Conservation (phyloP, 2,329 filamentous ascomycete species). For the Claviceps maximensis region DNA sequence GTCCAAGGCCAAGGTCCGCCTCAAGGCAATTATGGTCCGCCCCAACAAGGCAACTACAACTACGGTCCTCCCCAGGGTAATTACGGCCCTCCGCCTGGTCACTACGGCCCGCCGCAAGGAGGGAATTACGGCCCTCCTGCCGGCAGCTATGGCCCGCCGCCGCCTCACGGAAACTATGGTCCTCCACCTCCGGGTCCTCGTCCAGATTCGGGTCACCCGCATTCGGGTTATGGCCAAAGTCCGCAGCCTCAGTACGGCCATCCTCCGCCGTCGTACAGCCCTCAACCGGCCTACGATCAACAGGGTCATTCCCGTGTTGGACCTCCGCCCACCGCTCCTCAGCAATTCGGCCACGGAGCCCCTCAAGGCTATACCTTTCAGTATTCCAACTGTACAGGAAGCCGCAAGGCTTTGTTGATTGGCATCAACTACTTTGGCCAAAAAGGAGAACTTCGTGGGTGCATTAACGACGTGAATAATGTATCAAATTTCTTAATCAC, state of each 20-base stretch:
- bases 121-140: slow-evolving; percentile 10
- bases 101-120: slow-evolving; percentile 12
- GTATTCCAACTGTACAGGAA: slow-evolving; percentile 62
- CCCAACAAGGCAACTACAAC: background rate
- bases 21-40: slow-evolving; percentile 9
- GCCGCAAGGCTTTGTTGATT: slow-evolving; percentile 60
- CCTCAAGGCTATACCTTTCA: slow-evolving; percentile 59
- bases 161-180: slow-evolving; percentile 8
- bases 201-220: slow-evolving; percentile 9
- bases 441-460: slow-evolving; percentile 57
- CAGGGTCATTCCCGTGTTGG: slow-evolving; percentile 32
- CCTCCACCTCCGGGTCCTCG: slow-evolving; percentile 11
- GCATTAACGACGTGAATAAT: slow-evolving; percentile 72
- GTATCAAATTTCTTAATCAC: slow-evolving; percentile 58
- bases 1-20: slow-evolving; percentile 9
- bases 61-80: slow-evolving; percentile 10
- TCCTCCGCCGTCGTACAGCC: slow-evolving; percentile 23
- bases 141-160: slow-evolving; percentile 13
- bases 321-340: slow-evolving; percentile 32
- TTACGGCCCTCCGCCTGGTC: slow-evolving; percentile 12
- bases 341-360: slow-evolving; percentile 54
- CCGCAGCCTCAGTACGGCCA: slow-evolving; percentile 7
- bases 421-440: slow-evolving; percentile 74
- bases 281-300: slow-evolving; percentile 28
- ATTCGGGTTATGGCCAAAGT: slow-evolving; percentile 9